phyloP scores from a whole-genome alignment of 345 rosid genomes.

The Psidium friedrichsthalianum region DNA sequence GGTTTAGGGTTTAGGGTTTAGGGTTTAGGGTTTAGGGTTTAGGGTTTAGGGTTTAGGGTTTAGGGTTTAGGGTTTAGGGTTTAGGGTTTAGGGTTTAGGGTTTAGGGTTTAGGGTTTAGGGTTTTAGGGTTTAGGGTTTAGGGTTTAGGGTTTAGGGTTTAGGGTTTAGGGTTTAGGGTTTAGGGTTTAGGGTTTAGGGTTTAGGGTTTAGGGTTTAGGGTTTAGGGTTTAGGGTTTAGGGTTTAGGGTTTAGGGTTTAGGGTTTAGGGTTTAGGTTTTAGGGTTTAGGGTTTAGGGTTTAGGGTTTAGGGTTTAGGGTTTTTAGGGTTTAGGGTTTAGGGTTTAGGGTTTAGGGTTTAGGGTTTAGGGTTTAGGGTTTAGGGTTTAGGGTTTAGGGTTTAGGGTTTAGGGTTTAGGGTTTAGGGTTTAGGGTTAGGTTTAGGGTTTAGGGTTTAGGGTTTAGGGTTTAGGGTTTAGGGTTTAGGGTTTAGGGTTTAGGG shows the following conservation, averaged over 20 bases:
- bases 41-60: neutral
- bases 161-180: neutral
- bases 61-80: too few species aligned
- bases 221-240: neutral
- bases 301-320: too few species aligned
- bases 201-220: too few species aligned
- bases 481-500: slow-evolving; percentile 5
- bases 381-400: slow-evolving; percentile 6
- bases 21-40: neutral
- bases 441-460: slow-evolving; percentile 9
- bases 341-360: slow-evolving; percentile 10
- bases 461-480: slow-evolving; percentile 7
- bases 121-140: too few species aligned
- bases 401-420: slow-evolving; percentile 13
- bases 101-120: too few species aligned
- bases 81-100: too few species aligned
- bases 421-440: slow-evolving; percentile 9
- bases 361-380: slow-evolving; percentile 3
- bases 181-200: too few species aligned
- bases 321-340: neutral
- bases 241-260: too few species aligned
- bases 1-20: slow-evolving; percentile 2
- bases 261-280: neutral
- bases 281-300: neutral
- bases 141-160: neutral